Evolutionary conservation across 1,284 basidiomycete species (phyloP), one percentile per base, ranked within the genome.

Genomic region (Trametes pubescens): DNA sequence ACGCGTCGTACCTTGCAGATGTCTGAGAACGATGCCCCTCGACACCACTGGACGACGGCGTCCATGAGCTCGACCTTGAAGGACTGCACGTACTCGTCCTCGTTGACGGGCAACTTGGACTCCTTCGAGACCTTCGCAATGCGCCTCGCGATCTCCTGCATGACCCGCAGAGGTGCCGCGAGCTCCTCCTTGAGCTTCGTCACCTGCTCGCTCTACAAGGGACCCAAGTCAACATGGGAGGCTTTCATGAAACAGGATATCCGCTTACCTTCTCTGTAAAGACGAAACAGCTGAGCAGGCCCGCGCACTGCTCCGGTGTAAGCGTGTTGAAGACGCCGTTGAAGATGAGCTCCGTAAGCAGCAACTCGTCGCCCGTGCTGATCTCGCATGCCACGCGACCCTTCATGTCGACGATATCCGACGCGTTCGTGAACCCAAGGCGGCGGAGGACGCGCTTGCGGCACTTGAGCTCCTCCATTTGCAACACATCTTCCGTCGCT

Each of bases 51-150:
- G 62, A 96, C 84, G 22, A 99, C 97, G 5, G 93, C 92, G 70
- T 99, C 97, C 95, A 99, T 99, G 63, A 99, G 87, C 75, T 99
- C 97, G 32, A 98, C 95, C 78, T 98, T 98, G 89, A 99, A 99
- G 18, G 91, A 92, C 62, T 89, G 84, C 1, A 99, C 95, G 75
- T 99, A 99, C 68, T 98, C 95, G 62, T 98, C 93, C 77, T 99
- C 97, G 59, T 94, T 89, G 43, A 99, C 76, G 0, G 90, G 80
- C 6, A 99, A 82, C 74, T 98, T 97, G 46, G 91, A 92, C 78
- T 99, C 98, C 71, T 93, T 93, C 1, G 95, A 95, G 0, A 99
- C 95, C 74, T 95, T 96, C 16, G 97, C 97, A 71, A 99, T 99
- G 52, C 95, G 86, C 22, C 95, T 81, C 0, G 98, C 98, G 40